Percentiles rank a stretch among this genome's conserved stretches.
phyloP scores from a whole-genome alignment of 176 grass and related monocot genomes.

The Zoysia japonica region DNA sequence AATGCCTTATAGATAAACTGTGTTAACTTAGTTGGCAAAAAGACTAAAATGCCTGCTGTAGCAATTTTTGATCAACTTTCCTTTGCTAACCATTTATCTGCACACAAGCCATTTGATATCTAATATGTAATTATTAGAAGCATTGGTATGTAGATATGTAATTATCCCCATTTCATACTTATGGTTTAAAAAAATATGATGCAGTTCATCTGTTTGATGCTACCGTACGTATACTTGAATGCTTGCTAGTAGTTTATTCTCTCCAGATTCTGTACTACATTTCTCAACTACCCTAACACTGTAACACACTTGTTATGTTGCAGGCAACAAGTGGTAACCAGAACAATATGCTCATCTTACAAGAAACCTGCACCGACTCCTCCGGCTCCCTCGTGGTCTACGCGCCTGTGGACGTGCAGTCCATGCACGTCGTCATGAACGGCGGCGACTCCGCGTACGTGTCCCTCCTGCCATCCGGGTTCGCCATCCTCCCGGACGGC shows the following conservation, averaged over 20 bases:
- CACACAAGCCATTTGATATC: no score
- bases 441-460: constrained; percentile 69
- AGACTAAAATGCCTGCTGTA: no score
- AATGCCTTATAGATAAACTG: no score
- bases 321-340: constrained; percentile 66
- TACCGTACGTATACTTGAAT: background rate
- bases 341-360: constrained; percentile 70
- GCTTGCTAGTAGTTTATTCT: background rate
- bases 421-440: constrained; percentile 76
- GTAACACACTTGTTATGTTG: background rate
- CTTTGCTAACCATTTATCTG: no score
- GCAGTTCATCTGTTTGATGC: background rate
- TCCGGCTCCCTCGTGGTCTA: constrained; percentile 61
- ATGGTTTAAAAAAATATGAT: background rate
- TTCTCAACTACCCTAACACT: background rate
- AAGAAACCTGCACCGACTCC: constrained; percentile 66
- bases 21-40: no score
- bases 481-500: constrained; percentile 68
- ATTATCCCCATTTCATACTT: background rate
- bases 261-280: background rate
- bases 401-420: constrained; percentile 65
- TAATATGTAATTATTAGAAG: no score
- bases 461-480: constrained; percentile 67
- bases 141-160: no score
- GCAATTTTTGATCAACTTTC: no score